Evolutionary conservation across 768 basidiomycete genomes (phyloP).

Genomic region (Megacollybia marginata): DNA sequence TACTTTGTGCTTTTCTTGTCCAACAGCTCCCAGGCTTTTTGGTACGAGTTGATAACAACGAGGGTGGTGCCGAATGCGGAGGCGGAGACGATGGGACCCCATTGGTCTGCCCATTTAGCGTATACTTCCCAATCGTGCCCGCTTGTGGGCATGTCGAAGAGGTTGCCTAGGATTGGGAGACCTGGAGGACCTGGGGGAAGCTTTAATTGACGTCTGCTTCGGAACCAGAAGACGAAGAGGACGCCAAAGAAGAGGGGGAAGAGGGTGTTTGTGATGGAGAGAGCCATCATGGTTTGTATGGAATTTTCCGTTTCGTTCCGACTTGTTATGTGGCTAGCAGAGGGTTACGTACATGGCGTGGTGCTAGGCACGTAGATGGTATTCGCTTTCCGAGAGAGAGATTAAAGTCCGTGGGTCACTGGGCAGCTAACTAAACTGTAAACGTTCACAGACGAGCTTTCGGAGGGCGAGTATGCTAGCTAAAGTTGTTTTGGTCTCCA

Average conservation of each 20-base stretch:
- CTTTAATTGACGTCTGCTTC: background rate
- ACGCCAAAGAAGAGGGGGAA: background rate
- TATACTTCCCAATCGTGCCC: background rate
- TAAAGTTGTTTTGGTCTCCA: no score
- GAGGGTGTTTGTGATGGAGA: background rate
- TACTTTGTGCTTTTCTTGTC: background rate
- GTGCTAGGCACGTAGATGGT: no score
- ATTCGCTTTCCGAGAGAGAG: no score
- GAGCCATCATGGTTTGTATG: background rate
- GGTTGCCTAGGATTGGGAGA: constrained; percentile 30
- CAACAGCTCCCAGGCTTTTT: constrained; percentile 1
- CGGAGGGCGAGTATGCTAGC: no score
- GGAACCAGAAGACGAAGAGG: background rate
- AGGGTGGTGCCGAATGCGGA: background rate
- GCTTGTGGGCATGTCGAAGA: constrained; percentile 19
- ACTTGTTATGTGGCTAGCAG: no score
- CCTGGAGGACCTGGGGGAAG: constrained; percentile 31
- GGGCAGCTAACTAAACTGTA: no score
- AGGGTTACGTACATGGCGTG: no score
- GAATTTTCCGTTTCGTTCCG: no score
- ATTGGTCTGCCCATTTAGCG: background rate
- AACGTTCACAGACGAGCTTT: no score
- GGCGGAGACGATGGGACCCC: constrained; percentile 4
- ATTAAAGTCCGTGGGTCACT: no score
- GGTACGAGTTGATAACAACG: background rate